Conservation (phyloP, 352 stramenopile species). For the Phytopythium boreale region DNA sequence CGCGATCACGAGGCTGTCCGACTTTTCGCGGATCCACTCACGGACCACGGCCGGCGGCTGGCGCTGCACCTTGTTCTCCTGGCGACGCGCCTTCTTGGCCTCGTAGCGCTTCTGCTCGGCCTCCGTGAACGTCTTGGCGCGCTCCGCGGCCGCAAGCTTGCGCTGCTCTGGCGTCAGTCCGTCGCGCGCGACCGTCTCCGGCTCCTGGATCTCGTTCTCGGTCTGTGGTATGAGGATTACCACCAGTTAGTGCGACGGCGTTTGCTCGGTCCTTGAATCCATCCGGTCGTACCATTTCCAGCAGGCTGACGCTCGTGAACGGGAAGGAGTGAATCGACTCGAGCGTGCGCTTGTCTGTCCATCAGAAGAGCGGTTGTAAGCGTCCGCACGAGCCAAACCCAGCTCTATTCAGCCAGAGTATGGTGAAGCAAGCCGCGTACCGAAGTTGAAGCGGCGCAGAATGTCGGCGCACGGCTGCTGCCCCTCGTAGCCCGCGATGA, state of each 20-base stretch:
- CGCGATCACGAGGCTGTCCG: conserved; percentile 89
- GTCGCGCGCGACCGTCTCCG: conserved; percentile 41
- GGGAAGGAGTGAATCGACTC: conserved; percentile 78
- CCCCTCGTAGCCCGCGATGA: conserved; percentile 71
- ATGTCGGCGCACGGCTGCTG: conserved; percentile 76
- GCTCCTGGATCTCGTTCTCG: conserved; percentile 51
- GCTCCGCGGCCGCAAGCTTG: conserved; percentile 60
- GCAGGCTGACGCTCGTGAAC: conserved; percentile 56
- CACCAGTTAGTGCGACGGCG: neutral
- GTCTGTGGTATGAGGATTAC: conserved; percentile 17
- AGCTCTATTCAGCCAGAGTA: no score
- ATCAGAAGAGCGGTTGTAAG: neutral
- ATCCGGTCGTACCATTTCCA: conserved; percentile 27
- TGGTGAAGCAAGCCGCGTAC: conserved; percentile 18
- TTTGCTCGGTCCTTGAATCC: neutral
- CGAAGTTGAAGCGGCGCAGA: conserved; percentile 84
- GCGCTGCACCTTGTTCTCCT: conserved; percentile 76
- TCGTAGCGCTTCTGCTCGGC: conserved; percentile 79
- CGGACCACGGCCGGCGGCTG: conserved; percentile 65
- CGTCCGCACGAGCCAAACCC: neutral
- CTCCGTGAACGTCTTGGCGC: conserved; percentile 78
- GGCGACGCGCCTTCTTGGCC: conserved; percentile 69
- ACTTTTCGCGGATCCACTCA: conserved; percentile 65
- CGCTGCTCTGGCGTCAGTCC: conserved; percentile 60
- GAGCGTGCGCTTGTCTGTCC: conserved; percentile 57